A percentile compares a stretch with the other conserved stretches of the same genome.
phyloP scores from a whole-genome alignment of 129 eudicot species.

The Chrysanthemum lavandulifolium region DNA sequence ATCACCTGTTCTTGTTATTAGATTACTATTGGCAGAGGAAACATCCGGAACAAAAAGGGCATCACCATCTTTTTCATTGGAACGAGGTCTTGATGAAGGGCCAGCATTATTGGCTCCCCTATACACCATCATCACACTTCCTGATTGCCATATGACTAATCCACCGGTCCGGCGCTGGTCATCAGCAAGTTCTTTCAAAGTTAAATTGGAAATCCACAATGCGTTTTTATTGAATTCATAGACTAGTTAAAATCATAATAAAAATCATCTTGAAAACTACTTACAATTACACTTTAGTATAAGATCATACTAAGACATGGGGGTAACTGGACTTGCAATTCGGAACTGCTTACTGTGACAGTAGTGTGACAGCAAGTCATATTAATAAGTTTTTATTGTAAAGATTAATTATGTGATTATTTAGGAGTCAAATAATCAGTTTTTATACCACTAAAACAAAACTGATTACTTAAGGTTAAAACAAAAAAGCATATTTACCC shows the following conservation, averaged over 20 bases:
- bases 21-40: constrained; percentile 36
- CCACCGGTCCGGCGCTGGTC: constrained; percentile 97
- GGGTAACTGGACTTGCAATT: neutral
- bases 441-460: neutral
- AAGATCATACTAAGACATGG: too few relatives aligned
- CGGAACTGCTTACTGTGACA: too few relatives aligned
- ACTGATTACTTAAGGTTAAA: neutral
- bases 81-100: constrained; percentile 54
- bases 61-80: constrained; percentile 36
- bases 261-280: neutral
- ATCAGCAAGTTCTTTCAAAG: constrained; percentile 18
- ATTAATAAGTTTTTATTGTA: neutral
- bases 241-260: neutral
- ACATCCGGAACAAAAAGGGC: constrained; percentile 64
- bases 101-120: constrained; percentile 83
- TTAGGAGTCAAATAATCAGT: neutral
- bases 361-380: neutral
- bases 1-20: constrained; percentile 26
- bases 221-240: neutral
- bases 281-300: too few relatives aligned
- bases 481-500: neutral
- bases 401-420: neutral
- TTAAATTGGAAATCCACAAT: constrained; percentile 15
- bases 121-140: constrained; percentile 97
- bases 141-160: constrained; percentile 90